Conservation (phyloP, 208 protist genomes). For the Phytomonas sp. region DNA sequence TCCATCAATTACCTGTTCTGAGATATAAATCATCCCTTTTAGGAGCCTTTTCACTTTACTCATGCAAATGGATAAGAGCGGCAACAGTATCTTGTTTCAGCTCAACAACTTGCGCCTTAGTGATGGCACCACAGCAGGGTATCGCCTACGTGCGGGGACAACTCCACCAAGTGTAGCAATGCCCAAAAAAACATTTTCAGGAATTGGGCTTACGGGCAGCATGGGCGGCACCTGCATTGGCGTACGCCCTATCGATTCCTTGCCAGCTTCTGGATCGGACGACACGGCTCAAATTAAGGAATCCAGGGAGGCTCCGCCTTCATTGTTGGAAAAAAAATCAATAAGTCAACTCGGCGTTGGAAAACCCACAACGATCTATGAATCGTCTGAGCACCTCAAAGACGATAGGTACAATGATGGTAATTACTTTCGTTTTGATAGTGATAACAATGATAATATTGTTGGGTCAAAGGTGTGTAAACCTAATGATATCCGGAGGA, state of each 20-base stretch:
- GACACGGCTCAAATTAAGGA: not conserved
- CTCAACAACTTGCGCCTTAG: constrained; percentile 36
- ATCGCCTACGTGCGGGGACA: constrained; percentile 11
- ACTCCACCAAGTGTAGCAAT: constrained; percentile 16
- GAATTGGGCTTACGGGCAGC: not conserved
- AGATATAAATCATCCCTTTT: not conserved
- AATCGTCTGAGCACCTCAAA: not conserved
- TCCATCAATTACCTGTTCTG: not conserved
- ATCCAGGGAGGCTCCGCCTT: not conserved
- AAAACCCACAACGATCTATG: not conserved
- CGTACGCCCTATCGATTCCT: not conserved
- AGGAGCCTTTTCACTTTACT: not conserved
- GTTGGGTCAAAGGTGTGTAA: not conserved
- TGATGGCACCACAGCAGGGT: constrained; percentile 25
- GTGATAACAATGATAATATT: not conserved
- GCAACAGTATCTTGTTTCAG: constrained; percentile 25
- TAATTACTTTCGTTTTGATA: not conserved
- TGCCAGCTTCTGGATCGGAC: not conserved
- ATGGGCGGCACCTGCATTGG: constrained; percentile 6
- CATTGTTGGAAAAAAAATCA: not conserved
- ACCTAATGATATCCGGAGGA: not conserved
- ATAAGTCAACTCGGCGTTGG: not conserved
- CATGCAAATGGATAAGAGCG: not conserved
- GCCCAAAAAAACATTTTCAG: not conserved
- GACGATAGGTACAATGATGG: not conserved